phyloP scores from a whole-genome alignment of 192 early-diverging fungal genomes.

The Anaeromyces robustus region DNA sequence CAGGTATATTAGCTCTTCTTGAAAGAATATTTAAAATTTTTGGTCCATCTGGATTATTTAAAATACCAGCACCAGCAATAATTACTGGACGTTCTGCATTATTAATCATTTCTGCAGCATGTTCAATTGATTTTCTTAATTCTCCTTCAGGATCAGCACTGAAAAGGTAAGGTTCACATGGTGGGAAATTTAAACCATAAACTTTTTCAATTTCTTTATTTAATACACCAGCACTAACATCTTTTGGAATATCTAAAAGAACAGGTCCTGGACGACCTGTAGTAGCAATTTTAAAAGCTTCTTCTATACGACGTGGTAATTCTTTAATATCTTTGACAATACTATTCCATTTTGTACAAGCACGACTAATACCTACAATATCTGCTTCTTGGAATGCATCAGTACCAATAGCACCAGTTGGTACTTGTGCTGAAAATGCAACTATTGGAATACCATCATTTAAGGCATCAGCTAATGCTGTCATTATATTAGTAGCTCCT shows the following conservation, averaged over 20 bases:
- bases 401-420: constrained; percentile 75
- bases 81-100: constrained; percentile 78
- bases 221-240: constrained; percentile 80
- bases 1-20: constrained; percentile 78
- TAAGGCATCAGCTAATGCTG: constrained; percentile 91
- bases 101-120: constrained; percentile 73
- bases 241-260: constrained; percentile 93
- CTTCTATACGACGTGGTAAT: constrained; percentile 90
- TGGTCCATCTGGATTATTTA: constrained; percentile 67
- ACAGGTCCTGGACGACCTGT: constrained; percentile 94
- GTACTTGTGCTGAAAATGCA: constrained; percentile 89
- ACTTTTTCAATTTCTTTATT: constrained; percentile 56
- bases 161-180: constrained; percentile 31
- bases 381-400: constrained; percentile 99
- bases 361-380: constrained; percentile 82
- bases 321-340: constrained; percentile 94
- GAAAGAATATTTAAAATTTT: constrained; percentile 65
- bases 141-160: constrained; percentile 16
- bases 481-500: constrained; percentile 94
- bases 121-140: constrained; percentile 27
- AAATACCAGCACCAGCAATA: constrained; percentile 87
- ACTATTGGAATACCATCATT: constrained; percentile 89
- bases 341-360: constrained; percentile 99
- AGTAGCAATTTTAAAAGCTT: constrained; percentile 94
- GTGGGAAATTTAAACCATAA: constrained; percentile 30